A percentile compares a stretch with the other conserved stretches of the same genome.
These are phyloP conservation scores for Stropharia rugosoannulata DNA, from an alignment of 768 basidiomycete species.

Conservation along the genomic window DNA sequence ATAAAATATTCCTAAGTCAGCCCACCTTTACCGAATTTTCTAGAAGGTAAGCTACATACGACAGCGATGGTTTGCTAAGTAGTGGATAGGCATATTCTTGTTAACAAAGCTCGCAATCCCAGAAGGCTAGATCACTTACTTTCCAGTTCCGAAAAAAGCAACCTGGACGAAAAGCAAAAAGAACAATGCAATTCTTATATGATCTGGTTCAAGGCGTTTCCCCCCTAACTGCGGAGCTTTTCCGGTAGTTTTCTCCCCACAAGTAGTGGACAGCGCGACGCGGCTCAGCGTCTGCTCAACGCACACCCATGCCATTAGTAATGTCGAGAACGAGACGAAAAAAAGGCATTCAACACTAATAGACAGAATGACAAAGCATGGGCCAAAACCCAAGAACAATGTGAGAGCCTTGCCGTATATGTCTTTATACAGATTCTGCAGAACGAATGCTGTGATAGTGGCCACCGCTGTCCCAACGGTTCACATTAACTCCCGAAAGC, in stretches of 20 bases:
- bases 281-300: neutral
- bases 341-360: constrained; percentile 83
- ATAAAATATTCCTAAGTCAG: too few relatives aligned
- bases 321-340: constrained; percentile 64
- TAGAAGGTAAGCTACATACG: constrained; percentile 42
- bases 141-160: constrained; percentile 84
- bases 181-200: constrained; percentile 73
- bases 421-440: constrained; percentile 30
- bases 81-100: too few relatives aligned
- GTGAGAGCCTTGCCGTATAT: constrained; percentile 51
- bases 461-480: constrained; percentile 37
- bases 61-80: constrained; percentile 73
- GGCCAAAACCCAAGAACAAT: constrained; percentile 70
- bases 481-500: too few relatives aligned
- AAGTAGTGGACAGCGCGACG: neutral
- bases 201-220: constrained; percentile 45
- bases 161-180: constrained; percentile 87
- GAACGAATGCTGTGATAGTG: constrained; percentile 50
- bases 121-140: constrained; percentile 44
- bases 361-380: constrained; percentile 79
- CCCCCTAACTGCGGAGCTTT: too few relatives aligned
- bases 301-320: constrained; percentile 65
- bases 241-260: constrained; percentile 48
- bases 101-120: neutral
- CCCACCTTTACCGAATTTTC: neutral